phyloP scores from a whole-genome alignment of 1,284 basidiomycete genomes.

The Ceratobasidium sp. region DNA sequence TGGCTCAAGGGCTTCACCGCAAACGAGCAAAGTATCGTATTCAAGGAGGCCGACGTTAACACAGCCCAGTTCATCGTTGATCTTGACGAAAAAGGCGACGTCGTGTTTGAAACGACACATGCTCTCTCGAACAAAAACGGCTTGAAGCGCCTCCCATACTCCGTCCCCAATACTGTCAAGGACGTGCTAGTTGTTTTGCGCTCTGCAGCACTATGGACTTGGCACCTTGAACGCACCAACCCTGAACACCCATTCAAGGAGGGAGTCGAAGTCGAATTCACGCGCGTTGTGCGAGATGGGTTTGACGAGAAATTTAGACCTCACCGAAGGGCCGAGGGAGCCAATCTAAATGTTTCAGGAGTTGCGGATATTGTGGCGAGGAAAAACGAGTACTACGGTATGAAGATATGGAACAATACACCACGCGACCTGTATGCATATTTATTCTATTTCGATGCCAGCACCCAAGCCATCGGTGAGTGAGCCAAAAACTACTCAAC shows the following conservation, averaged over 20 bases:
- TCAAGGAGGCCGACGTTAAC: not conserved
- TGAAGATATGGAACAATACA: not conserved
- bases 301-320: not conserved
- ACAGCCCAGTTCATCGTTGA: constrained; percentile 8
- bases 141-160: not conserved
- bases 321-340: not conserved
- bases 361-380: constrained; percentile 11
- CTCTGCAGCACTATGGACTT: constrained; percentile 6
- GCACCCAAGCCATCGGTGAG: constrained; percentile 23
- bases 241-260: constrained; percentile 7
- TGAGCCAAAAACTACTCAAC: not conserved
- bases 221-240: constrained; percentile 21
- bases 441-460: constrained; percentile 19
- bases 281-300: not conserved
- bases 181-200: not conserved
- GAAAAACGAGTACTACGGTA: not conserved
- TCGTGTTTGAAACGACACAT: constrained; percentile 1
- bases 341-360: constrained; percentile 5
- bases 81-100: not conserved
- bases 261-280: constrained; percentile 23
- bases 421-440: constrained; percentile 18
- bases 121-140: constrained; percentile 5
- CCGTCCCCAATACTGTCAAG: not conserved
- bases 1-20: constrained; percentile 19
- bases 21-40: not conserved